A percentile compares a stretch with the other conserved stretches of the same genome.
Evolutionary conservation across 164 flowering plant genomes (phyloP).

Genomic region (Tetrastigma voinierianum): DNA sequence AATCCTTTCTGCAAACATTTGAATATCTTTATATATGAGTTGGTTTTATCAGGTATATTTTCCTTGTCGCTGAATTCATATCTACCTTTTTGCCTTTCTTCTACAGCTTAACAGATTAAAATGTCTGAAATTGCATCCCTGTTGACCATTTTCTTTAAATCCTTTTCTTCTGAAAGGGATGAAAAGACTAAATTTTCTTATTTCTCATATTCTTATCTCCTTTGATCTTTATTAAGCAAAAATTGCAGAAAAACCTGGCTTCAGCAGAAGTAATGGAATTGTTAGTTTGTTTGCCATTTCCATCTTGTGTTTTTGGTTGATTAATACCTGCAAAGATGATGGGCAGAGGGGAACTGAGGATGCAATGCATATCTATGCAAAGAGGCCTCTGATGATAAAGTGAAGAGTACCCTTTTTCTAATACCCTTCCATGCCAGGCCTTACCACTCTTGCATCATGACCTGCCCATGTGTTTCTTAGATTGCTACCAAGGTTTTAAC

Average conservation of each 20-base stretch:
- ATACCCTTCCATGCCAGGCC: constrained; percentile 95
- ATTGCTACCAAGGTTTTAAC: constrained; percentile 81
- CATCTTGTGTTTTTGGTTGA: constrained; percentile 1
- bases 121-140: too few relatives aligned
- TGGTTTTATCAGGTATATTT: constrained; percentile 80
- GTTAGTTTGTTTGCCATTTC: not conserved
- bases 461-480: constrained; percentile 83
- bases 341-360: constrained; percentile 94
- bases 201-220: too few relatives aligned
- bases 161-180: not conserved
- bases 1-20: constrained; percentile 75
- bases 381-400: constrained; percentile 58
- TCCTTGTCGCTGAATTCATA: not conserved
- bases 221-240: not conserved
- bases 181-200: not conserved
- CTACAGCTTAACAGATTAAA: not conserved
- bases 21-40: constrained; percentile 92
- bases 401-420: constrained; percentile 56
- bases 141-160: not conserved
- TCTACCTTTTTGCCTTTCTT: not conserved
- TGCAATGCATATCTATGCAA: constrained; percentile 69
- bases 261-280: not conserved
- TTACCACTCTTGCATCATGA: constrained; percentile 78
- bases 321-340: constrained; percentile 17
- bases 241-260: not conserved